Evolutionary conservation across 345 rosid genomes (phyloP).

Genomic region (Brassica incana): DNA sequence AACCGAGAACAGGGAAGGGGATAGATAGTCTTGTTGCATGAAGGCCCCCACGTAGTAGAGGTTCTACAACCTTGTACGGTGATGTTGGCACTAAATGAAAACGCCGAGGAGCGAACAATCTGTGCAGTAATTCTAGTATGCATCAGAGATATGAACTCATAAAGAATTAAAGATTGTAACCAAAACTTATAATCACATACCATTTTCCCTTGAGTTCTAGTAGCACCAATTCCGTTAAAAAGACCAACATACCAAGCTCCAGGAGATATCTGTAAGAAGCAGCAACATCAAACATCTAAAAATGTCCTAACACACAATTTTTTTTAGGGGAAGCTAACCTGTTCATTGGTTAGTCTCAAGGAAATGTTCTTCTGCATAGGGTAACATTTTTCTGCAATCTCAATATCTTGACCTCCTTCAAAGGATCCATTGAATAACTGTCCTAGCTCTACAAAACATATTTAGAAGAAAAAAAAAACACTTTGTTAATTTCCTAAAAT

Average conservation of each 20-base stretch:
- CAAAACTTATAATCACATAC: constrained; percentile 37
- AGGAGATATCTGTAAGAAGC: constrained; percentile 61
- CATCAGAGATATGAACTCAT: constrained; percentile 13
- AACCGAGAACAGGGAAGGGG: constrained; percentile 61
- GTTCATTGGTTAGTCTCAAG: constrained; percentile 72
- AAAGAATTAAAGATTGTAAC: background rate
- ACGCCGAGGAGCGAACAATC: constrained; percentile 69
- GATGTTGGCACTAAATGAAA: constrained; percentile 76
- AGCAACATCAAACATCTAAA: background rate
- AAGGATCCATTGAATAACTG: constrained; percentile 58
- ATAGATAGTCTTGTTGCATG: constrained; percentile 78
- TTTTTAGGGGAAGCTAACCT: constrained; percentile 46
- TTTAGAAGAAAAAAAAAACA: background rate
- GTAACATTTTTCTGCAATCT: constrained; percentile 72
- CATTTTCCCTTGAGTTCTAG: constrained; percentile 89
- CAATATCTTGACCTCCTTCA: constrained; percentile 47
- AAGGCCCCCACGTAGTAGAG: constrained; percentile 74
- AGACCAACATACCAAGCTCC: constrained; percentile 91
- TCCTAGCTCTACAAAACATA: constrained; percentile 41
- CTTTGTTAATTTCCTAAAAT: constrained; percentile 11
- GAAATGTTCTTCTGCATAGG: constrained; percentile 75
- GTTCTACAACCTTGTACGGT: constrained; percentile 84
- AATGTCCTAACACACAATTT: background rate
- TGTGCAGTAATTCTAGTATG: constrained; percentile 46
- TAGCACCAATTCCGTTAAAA: constrained; percentile 86